A percentile compares a stretch with the other conserved stretches of the same genome.
Evolutionary conservation across 805 yeast genomes (phyloP).

Genomic region (Candida yuanshanica): DNA sequence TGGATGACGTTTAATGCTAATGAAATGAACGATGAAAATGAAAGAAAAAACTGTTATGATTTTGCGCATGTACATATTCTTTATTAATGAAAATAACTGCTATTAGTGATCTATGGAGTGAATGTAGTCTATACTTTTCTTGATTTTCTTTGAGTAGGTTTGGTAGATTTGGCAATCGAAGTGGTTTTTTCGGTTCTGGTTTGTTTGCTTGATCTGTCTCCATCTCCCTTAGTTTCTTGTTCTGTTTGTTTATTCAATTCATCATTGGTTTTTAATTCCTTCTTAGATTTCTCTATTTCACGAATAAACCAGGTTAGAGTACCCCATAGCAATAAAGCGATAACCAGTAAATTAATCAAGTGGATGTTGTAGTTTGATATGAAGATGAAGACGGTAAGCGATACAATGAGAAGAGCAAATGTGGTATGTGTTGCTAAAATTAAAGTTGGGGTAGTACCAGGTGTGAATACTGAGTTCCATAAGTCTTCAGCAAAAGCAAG

Average conservation of each 20-base stretch:
- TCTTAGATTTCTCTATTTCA: slow-evolving; percentile 45
- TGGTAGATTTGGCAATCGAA: neutral
- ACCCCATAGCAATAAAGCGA: slow-evolving; percentile 66
- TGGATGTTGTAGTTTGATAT: slow-evolving; percentile 60
- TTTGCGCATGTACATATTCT: too few relatives aligned
- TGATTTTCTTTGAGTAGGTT: slow-evolving; percentile 5
- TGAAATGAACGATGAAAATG: too few relatives aligned
- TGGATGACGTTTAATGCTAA: too few relatives aligned
- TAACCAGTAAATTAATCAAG: slow-evolving; percentile 44
- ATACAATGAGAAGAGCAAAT: slow-evolving; percentile 55
- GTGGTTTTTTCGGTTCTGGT: slow-evolving; percentile 1
- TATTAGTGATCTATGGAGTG: neutral
- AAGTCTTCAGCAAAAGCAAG: slow-evolving; percentile 51
- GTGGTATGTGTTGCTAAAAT: slow-evolving; percentile 86
- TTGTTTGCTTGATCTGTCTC: neutral
- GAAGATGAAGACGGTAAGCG: slow-evolving; percentile 53
- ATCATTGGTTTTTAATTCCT: neutral
- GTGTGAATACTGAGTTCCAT: slow-evolving; percentile 89
- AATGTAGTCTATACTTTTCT: slow-evolving; percentile 9
- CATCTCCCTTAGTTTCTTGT: neutral
- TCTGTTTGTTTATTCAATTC: neutral
- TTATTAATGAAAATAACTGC: neutral
- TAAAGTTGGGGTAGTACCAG: slow-evolving; percentile 89
- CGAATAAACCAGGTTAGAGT: slow-evolving; percentile 82
- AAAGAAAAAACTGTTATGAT: too few relatives aligned